Base-by-base conservation (phyloP, 305 asterid species). In the Solanum chacoense region DNA sequence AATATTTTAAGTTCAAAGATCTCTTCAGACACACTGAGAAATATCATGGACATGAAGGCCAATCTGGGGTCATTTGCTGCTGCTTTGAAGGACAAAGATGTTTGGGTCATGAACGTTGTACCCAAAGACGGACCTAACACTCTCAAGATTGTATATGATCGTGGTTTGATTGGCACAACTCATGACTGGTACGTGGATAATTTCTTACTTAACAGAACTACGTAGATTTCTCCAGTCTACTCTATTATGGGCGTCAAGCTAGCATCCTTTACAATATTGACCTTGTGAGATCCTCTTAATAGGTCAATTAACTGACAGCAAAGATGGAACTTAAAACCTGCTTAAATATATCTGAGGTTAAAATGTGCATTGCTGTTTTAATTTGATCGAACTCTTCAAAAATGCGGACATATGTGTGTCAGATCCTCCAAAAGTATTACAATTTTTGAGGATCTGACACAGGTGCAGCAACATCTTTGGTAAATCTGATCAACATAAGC, bases 31-130 rank as follows among this genome's bases (percentile, higher is more conserved):
- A 93, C 95, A 18, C 31, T 97, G 88, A 92, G 99, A 90, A 97
- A 97, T 65, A 92, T 97, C 85, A 97, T 97, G 98, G 99, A 97
- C 90, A 96, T 97, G 99, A 97, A 96, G 91, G 99, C 99, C 74
- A 93, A 96, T 90, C 78, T 97, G 92, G 99, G 99, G 42, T 97
- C 99, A 29, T 97, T 94, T 92, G 99, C 95, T 63, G 98, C 98
- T 90, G 98, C 98, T 87, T 92, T 97, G 95, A 95, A 95, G 91
- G 96, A 95, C 81, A 96, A 93, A 93, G 95, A 94, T 16, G 96
- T 96, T 7, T 97, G 99, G 99, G 99, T 97, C 90, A 97, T 97
- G 99, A 97, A 96, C 86, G 99, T 93, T 35, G 94, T 97, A 38
- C 93, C 98, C 75, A 98, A 96, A 91, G 99, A 97, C 75, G 99